These are phyloP conservation scores for Sarocladiaceae sp. DNA, from an alignment of 2,329 filamentous ascomycete genomes.

Conservation along the genomic window DNA sequence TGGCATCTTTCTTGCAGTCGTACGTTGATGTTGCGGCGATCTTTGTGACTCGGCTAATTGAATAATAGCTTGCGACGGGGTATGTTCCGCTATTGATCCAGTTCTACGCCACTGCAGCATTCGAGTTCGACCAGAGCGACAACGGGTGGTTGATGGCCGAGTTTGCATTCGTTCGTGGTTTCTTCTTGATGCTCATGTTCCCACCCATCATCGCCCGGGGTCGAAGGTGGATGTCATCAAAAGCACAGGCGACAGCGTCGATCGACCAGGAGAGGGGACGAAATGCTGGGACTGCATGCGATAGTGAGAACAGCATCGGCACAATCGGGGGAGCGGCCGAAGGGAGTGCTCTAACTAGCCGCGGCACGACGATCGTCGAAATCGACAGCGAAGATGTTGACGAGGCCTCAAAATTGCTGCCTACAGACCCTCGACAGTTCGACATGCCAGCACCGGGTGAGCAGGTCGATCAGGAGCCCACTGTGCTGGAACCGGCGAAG, in stretches of 20 bases:
- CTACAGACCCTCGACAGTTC: constrained; percentile 34
- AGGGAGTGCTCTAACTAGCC: constrained; percentile 7
- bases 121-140: constrained; percentile 49
- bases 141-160: constrained; percentile 55
- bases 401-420: constrained; percentile 18
- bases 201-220: constrained; percentile 48
- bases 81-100: constrained; percentile 61
- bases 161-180: constrained; percentile 48
- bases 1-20: constrained; percentile 64
- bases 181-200: constrained; percentile 52
- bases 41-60: constrained; percentile 3
- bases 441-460: constrained; percentile 33
- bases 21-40: constrained; percentile 24
- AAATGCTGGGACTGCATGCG: neutral
- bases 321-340: neutral
- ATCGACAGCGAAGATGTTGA: constrained; percentile 12
- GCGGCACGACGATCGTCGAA: constrained; percentile 6
- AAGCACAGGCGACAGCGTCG: neutral
- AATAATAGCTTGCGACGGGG: constrained; percentile 53
- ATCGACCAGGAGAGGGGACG: neutral
- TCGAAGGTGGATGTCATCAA: constrained; percentile 15
- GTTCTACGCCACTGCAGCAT: constrained; percentile 53
- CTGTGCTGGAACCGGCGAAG: constrained; percentile 24
- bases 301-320: too few relatives aligned
- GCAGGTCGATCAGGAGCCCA: constrained; percentile 41